Conservation (phyloP, 371 early-diverging fungal genomes). For the Dichotomocladium elegans region DNA sequence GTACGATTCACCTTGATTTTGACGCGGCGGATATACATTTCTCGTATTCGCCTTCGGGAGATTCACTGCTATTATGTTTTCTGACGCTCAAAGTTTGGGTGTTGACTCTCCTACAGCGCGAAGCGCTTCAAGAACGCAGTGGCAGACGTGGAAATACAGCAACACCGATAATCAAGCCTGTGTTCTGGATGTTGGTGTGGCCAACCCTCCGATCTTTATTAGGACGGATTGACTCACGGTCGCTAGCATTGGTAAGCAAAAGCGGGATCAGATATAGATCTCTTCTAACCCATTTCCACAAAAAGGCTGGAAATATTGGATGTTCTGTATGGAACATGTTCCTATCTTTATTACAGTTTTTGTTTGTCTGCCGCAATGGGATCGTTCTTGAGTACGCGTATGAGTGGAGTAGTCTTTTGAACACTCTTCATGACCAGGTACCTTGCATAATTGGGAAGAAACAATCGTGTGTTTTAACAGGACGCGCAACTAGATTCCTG, state of each 20-base stretch:
- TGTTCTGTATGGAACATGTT: conserved; percentile 45
- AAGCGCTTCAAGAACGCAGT: too few species aligned
- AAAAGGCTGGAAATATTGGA: conserved; percentile 33
- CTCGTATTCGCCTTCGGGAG: conserved; percentile 36
- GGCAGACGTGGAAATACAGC: background rate
- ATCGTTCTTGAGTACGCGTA: conserved; percentile 36
- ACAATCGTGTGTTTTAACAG: background rate
- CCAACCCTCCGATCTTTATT: conserved; percentile 30
- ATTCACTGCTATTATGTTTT: conserved; percentile 36
- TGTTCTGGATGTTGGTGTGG: conserved; percentile 43
- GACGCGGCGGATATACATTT: conserved; percentile 36
- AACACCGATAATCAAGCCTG: conserved; percentile 3
- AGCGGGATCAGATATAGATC: background rate
- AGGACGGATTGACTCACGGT: conserved; percentile 20
- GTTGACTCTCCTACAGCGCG: conserved; percentile 14
- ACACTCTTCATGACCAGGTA: background rate
- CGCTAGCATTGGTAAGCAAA: conserved; percentile 22
- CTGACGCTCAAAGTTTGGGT: conserved; percentile 38
- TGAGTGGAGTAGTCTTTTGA: conserved; percentile 44
- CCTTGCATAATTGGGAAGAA: background rate
- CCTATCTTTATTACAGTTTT: conserved; percentile 39
- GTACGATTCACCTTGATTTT: conserved; percentile 36
- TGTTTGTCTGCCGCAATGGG: conserved; percentile 36
- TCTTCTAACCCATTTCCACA: background rate
- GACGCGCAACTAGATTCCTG: too few species aligned